phyloP scores from a whole-genome alignment of 176 grass and related monocot genomes.

The Ampelocalamus luodianensis region DNA sequence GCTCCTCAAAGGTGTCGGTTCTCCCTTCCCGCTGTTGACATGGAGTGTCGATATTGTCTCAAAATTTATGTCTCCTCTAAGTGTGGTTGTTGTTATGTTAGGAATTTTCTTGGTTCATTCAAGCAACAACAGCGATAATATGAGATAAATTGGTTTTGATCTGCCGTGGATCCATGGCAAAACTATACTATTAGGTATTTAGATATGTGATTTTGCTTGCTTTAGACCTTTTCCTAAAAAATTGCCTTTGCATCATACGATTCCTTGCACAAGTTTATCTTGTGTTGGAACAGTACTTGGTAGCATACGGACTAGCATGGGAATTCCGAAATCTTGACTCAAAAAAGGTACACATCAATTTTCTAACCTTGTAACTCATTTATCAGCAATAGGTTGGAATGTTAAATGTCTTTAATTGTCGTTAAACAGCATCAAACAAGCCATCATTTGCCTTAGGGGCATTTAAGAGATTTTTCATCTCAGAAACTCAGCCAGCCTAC shows the following conservation, averaged over 20 bases:
- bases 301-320: not conserved
- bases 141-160: conserved; percentile 20
- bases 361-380: too few species aligned
- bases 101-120: conserved; percentile 29
- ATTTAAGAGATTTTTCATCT: too few species aligned
- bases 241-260: not conserved
- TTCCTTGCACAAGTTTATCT: not conserved
- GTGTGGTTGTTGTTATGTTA: conserved; percentile 15
- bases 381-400: too few species aligned
- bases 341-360: too few species aligned
- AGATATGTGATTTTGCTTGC: not conserved
- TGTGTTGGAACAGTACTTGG: too few species aligned
- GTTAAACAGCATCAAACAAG: too few species aligned
- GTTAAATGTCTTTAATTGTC: too few species aligned
- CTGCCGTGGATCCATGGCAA: not conserved
- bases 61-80: not conserved
- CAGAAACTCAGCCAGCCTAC: too few species aligned
- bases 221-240: not conserved
- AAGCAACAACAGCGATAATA: conserved; percentile 6
- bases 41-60: conserved; percentile 36
- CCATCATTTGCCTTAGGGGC: too few species aligned
- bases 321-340: not conserved
- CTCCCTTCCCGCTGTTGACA: conserved; percentile 35
- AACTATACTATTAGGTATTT: not conserved
- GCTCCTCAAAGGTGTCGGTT: conserved; percentile 21